These are phyloP conservation scores for Pelagomonas calceolata DNA, from an alignment of 108 stramenopile genomes.

Conservation along the genomic window DNA sequence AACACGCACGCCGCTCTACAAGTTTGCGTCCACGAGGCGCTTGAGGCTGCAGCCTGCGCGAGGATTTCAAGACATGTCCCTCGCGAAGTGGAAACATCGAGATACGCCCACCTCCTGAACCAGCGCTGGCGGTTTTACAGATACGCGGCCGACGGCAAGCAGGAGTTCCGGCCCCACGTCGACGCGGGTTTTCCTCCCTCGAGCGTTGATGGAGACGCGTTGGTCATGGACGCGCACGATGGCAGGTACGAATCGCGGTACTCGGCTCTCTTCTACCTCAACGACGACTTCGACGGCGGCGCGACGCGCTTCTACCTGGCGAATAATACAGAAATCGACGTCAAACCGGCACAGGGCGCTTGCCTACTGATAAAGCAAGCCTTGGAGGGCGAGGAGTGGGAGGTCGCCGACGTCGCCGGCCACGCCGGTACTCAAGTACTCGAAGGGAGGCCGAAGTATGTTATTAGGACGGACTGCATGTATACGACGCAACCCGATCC, in stretches of 20 bases:
- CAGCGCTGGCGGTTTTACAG: conserved; percentile 63
- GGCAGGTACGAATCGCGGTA: conserved; percentile 52
- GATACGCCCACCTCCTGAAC: conserved; percentile 28
- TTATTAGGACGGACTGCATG: conserved; percentile 69
- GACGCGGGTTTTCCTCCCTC: conserved; percentile 63
- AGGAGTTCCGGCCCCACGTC: conserved; percentile 71
- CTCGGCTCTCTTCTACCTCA: conserved; percentile 68
- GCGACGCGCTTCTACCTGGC: conserved; percentile 67
- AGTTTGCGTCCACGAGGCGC: neutral
- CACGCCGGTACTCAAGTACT: conserved; percentile 65
- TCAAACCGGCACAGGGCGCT: conserved; percentile 54
- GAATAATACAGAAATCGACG: conserved; percentile 29
- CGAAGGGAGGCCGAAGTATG: conserved; percentile 54
- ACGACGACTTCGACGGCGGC: conserved; percentile 71
- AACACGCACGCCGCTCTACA: neutral
- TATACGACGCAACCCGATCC: conserved; percentile 27
- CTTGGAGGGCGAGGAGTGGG: conserved; percentile 55
- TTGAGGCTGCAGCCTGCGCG: neutral
- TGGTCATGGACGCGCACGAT: conserved; percentile 36
- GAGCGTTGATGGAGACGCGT: conserved; percentile 9
- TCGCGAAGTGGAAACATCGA: neutral
- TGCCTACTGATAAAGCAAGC: conserved; percentile 68
- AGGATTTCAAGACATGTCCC: neutral
- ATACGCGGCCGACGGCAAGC: conserved; percentile 41
- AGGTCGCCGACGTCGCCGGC: conserved; percentile 47